phyloP scores from a whole-genome alignment of 2,329 filamentous ascomycete species.

The Rhinocladiella mackenziei region DNA sequence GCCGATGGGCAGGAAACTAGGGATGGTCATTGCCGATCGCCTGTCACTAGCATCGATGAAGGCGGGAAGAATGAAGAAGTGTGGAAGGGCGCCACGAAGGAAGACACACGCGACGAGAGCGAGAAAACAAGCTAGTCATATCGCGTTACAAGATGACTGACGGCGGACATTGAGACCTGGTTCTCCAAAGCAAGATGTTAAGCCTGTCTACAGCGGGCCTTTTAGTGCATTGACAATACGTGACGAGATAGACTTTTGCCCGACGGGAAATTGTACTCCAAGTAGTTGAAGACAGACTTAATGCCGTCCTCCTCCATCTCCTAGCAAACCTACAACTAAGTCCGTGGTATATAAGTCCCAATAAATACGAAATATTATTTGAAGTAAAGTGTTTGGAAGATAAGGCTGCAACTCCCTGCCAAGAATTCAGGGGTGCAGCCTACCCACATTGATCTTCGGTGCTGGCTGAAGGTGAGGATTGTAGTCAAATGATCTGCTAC shows the following conservation, averaged over 20 bases:
- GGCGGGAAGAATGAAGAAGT: background rate
- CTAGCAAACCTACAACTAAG: no score
- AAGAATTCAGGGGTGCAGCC: slow-evolving; percentile 1
- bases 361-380: background rate
- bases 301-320: no score
- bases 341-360: background rate
- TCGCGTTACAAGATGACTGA: slow-evolving; percentile 23
- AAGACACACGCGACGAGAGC: slow-evolving; percentile 1
- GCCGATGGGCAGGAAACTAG: slow-evolving; percentile 13
- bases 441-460: background rate
- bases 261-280: background rate
- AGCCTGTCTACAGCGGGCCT: no score
- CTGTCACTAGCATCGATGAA: slow-evolving; percentile 4
- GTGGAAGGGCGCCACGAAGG: background rate
- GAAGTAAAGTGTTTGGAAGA: background rate
- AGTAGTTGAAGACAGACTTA: background rate
- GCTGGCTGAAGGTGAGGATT: no score
- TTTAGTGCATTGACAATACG: no score
- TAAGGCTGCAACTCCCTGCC: slow-evolving; percentile 3
- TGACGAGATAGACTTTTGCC: no score
- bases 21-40: slow-evolving; percentile 14
- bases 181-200: no score
- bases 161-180: slow-evolving; percentile 25
- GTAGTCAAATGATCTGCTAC: no score
- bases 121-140: slow-evolving; percentile 20